phyloP scores from a whole-genome alignment of 169 alveolate genomes.

The Plasmodium gallinaceum region DNA sequence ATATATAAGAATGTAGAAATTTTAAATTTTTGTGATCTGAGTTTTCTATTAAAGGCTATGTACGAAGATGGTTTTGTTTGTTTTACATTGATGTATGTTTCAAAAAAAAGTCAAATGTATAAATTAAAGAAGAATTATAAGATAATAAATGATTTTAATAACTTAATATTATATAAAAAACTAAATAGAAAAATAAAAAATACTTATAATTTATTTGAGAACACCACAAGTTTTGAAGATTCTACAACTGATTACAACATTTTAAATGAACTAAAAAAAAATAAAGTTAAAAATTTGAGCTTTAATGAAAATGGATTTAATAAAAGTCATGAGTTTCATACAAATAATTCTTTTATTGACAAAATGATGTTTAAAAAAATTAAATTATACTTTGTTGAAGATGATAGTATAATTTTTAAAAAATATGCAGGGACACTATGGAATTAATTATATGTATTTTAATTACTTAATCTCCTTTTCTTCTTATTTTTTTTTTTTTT shows the following conservation, averaged over 20 bases:
- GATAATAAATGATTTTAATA: conserved; percentile 41
- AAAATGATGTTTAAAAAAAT: conserved; percentile 64
- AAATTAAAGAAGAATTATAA: conserved; percentile 57
- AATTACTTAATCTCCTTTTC: not conserved
- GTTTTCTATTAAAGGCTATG: conserved; percentile 53
- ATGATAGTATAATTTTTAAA: conserved; percentile 63
- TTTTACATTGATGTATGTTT: conserved; percentile 58
- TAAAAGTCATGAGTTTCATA: not conserved
- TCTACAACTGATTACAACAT: not conserved
- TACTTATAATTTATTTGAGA: conserved; percentile 32
- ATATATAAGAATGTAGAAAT: conserved; percentile 55
- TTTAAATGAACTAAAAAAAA: not conserved
- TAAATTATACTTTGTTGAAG: conserved; percentile 40
- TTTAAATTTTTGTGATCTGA: conserved; percentile 51
- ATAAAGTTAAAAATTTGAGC: not conserved
- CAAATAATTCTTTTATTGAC: conserved; percentile 7
- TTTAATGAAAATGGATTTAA: not conserved
- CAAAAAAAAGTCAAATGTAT: conserved; percentile 59
- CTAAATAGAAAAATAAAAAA: conserved; percentile 17
- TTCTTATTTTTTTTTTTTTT: not conserved
- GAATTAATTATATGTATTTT: conserved; percentile 25
- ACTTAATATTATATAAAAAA: conserved; percentile 12
- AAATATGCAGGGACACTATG: conserved; percentile 60
- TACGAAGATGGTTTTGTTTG: conserved; percentile 45
- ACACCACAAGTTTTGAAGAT: conserved; percentile 31